Conservation (phyloP, 768 basidiomycete genomes). For the Neoboletus brunneissimus region DNA sequence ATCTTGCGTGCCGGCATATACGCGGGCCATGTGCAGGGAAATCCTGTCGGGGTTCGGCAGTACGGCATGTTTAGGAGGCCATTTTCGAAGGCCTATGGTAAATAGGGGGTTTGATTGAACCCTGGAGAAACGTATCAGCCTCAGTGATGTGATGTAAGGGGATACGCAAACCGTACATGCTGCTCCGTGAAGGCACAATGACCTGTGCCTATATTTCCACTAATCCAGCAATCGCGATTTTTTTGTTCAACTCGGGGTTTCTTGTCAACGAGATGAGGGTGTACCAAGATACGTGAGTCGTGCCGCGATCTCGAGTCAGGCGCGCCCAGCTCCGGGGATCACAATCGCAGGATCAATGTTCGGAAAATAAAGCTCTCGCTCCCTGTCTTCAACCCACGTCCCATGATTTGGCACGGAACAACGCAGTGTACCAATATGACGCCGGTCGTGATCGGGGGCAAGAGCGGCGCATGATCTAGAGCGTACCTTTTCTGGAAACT, state of each 20-base stretch:
- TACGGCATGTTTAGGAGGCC: background rate
- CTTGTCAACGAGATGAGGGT: slow-evolving; percentile 51
- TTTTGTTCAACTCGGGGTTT: slow-evolving; percentile 39
- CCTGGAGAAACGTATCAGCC: slow-evolving; percentile 22
- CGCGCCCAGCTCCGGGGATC: slow-evolving; percentile 59
- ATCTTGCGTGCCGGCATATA: slow-evolving; percentile 49
- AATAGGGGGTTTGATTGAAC: slow-evolving; percentile 50
- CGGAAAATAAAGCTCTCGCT: slow-evolving; percentile 40
- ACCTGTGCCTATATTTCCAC: slow-evolving; percentile 37
- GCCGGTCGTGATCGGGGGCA: background rate
- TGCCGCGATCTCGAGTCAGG: slow-evolving; percentile 56
- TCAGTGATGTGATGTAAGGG: background rate
- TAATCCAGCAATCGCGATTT: slow-evolving; percentile 4
- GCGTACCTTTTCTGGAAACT: slow-evolving; percentile 40
- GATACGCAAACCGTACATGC: slow-evolving; percentile 34
- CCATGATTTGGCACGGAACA: slow-evolving; percentile 36
- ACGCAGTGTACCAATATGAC: background rate
- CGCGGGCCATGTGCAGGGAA: slow-evolving; percentile 48
- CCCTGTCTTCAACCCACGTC: slow-evolving; percentile 45
- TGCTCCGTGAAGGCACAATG: slow-evolving; percentile 47
- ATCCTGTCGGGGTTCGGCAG: slow-evolving; percentile 29
- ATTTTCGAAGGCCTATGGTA: slow-evolving; percentile 35
- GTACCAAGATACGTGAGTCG: slow-evolving; percentile 54
- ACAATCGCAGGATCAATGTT: slow-evolving; percentile 50
- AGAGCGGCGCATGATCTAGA: background rate